Percentiles rank a stretch among this genome's conserved stretches.
phyloP scores from a whole-genome alignment of 495 filamentous ascomycete genomes.

The Hyaloscypha hepaticicola region DNA sequence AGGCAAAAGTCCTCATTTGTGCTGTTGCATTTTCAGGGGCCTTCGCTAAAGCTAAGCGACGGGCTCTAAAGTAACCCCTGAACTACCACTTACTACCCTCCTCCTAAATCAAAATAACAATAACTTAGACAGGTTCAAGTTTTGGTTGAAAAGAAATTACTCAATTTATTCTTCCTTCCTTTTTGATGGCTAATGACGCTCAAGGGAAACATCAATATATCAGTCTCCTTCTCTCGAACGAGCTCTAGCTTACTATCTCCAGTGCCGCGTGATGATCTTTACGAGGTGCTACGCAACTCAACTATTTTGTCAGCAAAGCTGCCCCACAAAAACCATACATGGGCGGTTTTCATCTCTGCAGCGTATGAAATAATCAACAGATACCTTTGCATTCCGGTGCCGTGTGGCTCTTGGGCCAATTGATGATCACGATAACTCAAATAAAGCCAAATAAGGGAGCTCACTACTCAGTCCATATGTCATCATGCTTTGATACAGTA shows the following conservation, averaged over 20 bases:
- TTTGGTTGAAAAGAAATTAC: too few species aligned
- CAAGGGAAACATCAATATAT: too few species aligned
- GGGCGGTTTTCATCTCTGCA: too few species aligned
- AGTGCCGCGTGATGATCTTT: not conserved
- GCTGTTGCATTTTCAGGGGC: not conserved
- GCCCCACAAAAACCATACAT: not conserved
- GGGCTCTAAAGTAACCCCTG: not conserved
- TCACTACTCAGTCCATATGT: not conserved
- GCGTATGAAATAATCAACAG: not conserved
- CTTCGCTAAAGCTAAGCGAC: not conserved
- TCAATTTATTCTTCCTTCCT: too few species aligned
- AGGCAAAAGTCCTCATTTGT: not conserved
- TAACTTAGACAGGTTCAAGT: too few species aligned
- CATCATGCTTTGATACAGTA: not conserved
- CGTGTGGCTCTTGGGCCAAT: too few species aligned
- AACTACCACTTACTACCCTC: not conserved
- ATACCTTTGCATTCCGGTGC: not conserved
- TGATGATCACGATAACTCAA: too few species aligned
- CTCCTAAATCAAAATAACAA: too few species aligned
- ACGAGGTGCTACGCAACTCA: not conserved
- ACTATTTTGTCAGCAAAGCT: not conserved
- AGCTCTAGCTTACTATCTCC: not conserved
- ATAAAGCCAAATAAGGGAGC: too few species aligned
- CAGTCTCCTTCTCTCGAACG: too few species aligned
- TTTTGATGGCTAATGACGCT: too few species aligned